Evolutionary conservation across 2,329 filamentous ascomycete species (phyloP), one percentile per base, ranked within the genome.

Genomic region (Aspergillus hortae): DNA sequence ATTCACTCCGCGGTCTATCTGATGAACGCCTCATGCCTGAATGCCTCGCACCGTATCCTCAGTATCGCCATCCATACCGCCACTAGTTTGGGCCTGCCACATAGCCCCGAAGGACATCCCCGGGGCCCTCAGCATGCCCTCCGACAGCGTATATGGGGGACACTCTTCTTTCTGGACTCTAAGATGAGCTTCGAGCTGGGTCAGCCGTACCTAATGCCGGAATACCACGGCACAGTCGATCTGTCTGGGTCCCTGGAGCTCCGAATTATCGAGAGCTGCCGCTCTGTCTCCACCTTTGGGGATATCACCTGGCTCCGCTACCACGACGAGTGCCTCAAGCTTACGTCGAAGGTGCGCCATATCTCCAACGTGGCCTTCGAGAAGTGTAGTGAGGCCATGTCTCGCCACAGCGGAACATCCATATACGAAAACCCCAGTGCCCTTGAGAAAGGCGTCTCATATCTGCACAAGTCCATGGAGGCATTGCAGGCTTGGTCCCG

Each of bases 91-190:
- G 78, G 79, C 0, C 64, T 81, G 4, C 77, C 81, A 60, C 57
- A 73, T 1, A 76, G 80, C 19, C 77, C 78, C 1, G 63, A 71
- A 0, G 51, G 55, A 6, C 53, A 19, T 19, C 19, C 62, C 45
- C 53, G 75, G 44, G 61, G 73, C 0, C 54, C 48, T 3, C 45
- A 52, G 0, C 58, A 70, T 15, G 78, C 80, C 54, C 61, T 79
- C 52, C 74, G 76, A 4, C 78, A 74, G 55, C 69, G 79, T 0
- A 53, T 82, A 10, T 83, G 80, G 80, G 82, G 78, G 78, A 66
- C 63, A 0, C 58, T 83, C 1, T 81, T 74, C 58, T 65, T 68
- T 1, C 61, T 80, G n/a, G 80, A 83, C 46, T 72, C 65, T 52
- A 79, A 78, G 57, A 70, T 65, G 2, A 70, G 68, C 51, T 72